Evolutionary conservation across 2,329 filamentous ascomycete species (phyloP).

Genomic region (Ophiostoma sp.): DNA sequence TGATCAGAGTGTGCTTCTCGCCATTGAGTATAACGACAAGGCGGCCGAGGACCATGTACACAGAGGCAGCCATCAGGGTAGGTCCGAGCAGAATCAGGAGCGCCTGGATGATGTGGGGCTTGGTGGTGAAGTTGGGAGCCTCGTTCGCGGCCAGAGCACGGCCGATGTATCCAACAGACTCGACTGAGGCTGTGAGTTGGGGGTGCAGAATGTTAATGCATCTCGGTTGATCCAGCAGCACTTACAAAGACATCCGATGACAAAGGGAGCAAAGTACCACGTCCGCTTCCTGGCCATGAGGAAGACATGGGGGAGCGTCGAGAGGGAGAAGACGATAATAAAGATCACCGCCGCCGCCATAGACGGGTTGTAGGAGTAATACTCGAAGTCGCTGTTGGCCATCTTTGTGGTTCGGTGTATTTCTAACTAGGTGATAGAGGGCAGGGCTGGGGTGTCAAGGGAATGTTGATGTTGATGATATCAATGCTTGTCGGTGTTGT

Average conservation of each 20-base stretch:
- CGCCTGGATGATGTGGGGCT: conserved; percentile 35
- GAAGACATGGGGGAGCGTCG: neutral
- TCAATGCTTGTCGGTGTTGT: neutral
- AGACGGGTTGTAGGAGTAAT: neutral
- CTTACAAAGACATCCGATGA: conserved; percentile 25
- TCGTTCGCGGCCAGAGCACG: conserved; percentile 26
- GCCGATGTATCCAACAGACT: conserved; percentile 21
- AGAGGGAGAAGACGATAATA: neutral
- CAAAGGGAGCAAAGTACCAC: conserved; percentile 25
- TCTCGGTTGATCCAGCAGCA: neutral
- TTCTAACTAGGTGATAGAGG: neutral
- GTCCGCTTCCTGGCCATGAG: conserved; percentile 19
- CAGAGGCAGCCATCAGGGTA: conserved; percentile 38
- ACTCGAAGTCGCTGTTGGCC: neutral
- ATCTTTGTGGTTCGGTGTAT: neutral
- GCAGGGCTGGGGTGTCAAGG: neutral
- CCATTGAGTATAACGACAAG: conserved; percentile 31
- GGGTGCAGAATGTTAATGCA: neutral
- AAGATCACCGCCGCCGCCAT: neutral
- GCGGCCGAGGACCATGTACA: conserved; percentile 42
- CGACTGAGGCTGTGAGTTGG: conserved; percentile 17
- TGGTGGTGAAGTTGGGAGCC: conserved; percentile 30
- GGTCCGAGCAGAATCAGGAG: conserved; percentile 35
- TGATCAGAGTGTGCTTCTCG: conserved; percentile 29
- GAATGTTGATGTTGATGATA: neutral